phyloP scores from a whole-genome alignment of 106 monocot species.

The Hemerocallis citrina region DNA sequence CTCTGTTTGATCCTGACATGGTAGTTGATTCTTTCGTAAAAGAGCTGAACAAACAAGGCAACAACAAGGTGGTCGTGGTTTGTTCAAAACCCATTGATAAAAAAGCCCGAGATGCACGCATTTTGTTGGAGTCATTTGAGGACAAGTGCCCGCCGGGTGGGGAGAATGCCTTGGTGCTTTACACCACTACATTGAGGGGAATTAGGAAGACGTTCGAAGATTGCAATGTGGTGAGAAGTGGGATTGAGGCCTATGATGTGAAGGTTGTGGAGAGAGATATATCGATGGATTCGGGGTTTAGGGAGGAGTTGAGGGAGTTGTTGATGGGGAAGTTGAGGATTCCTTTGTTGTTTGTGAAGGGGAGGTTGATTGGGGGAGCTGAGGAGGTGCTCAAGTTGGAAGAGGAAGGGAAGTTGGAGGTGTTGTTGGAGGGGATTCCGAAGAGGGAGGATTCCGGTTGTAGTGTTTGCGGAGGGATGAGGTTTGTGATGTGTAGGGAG shows the following conservation, averaged over 20 bases:
- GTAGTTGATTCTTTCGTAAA: constrained; percentile 58
- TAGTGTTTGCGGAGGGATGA: constrained; percentile 63
- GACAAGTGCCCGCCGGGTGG: constrained; percentile 72
- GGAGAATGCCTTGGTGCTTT: constrained; percentile 44
- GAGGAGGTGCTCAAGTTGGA: constrained; percentile 61
- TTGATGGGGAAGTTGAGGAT: constrained; percentile 50
- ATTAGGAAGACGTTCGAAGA: constrained; percentile 89
- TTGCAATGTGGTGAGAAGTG: constrained; percentile 60
- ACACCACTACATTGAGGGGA: constrained; percentile 78
- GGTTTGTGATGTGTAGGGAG: constrained; percentile 77
- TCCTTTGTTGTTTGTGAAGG: constrained; percentile 67
- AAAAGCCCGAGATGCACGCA: not conserved
- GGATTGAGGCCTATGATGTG: constrained; percentile 49
- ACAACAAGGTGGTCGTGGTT: constrained; percentile 50
- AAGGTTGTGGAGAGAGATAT: constrained; percentile 66
- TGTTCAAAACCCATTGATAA: constrained; percentile 5
- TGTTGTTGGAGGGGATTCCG: constrained; percentile 57
- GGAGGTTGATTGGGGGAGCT: constrained; percentile 57
- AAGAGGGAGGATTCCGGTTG: constrained; percentile 34
- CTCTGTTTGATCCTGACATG: constrained; percentile 82
- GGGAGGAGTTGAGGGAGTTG: constrained; percentile 66
- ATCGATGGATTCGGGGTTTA: constrained; percentile 87
- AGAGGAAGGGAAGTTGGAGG: constrained; percentile 61
- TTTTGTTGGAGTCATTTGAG: constrained; percentile 31
- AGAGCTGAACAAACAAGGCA: constrained; percentile 40